Evolutionary conservation across 768 basidiomycete species (phyloP).

Genomic region (Phaeotremella skinneri): DNA sequence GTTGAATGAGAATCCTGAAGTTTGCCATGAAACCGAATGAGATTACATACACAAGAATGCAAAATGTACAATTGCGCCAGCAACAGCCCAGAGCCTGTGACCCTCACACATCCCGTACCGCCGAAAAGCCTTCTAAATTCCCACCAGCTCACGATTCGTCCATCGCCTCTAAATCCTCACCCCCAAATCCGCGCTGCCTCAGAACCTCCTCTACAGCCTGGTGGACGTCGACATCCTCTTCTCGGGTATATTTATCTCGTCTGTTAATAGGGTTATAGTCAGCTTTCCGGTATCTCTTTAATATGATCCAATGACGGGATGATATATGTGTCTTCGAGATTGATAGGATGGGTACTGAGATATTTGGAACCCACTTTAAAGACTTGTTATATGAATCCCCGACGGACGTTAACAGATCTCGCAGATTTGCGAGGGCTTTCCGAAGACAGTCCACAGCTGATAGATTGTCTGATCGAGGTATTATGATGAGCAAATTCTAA

Average conservation of each 20-base stretch:
- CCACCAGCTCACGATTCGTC: slow-evolving; percentile 29
- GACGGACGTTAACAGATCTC: slow-evolving; percentile 69
- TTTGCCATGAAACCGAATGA: no score
- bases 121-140: no score
- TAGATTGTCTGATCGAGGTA: slow-evolving; percentile 72
- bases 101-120: no score
- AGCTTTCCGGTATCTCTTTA: slow-evolving; percentile 6
- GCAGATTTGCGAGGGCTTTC: slow-evolving; percentile 71
- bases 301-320: not conserved
- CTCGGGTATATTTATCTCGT: slow-evolving; percentile 34
- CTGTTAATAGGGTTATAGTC: slow-evolving; percentile 15
- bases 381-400: slow-evolving; percentile 67
- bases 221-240: slow-evolving; percentile 46
- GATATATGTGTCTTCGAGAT: no score
- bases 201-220: slow-evolving; percentile 36
- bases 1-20: no score
- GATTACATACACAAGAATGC: no score
- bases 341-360: not conserved
- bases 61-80: no score
- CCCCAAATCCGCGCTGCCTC: slow-evolving; percentile 27
- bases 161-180: slow-evolving; percentile 25
- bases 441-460: slow-evolving; percentile 80
- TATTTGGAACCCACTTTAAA: slow-evolving; percentile 52
- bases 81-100: no score
- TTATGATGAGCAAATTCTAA: not conserved